Evolutionary conservation across 2,329 filamentous ascomycete genomes (phyloP).

Genomic region (Xylariaceae sp.): DNA sequence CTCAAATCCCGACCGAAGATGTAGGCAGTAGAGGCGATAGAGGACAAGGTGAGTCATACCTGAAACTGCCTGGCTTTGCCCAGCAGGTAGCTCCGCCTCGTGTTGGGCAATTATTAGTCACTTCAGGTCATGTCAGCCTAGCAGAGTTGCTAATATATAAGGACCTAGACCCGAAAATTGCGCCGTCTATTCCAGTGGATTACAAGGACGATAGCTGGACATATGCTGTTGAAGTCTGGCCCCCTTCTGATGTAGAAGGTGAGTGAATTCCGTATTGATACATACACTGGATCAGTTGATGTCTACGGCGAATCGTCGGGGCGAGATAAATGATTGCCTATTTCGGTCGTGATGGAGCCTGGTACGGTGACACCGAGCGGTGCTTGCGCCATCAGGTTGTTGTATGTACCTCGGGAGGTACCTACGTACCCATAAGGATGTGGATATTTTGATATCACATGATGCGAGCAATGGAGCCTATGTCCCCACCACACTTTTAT

Average conservation of each 20-base stretch:
- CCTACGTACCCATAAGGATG: too few relatives aligned
- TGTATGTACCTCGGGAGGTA: too few relatives aligned
- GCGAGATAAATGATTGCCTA: too few relatives aligned
- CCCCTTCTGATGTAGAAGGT: conserved; percentile 23
- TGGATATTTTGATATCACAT: too few relatives aligned
- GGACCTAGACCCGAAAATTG: not conserved
- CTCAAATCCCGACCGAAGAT: not conserved
- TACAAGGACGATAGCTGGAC: conserved; percentile 24
- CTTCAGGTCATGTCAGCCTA: conserved; percentile 7
- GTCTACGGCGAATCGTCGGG: not conserved
- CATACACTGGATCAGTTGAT: conserved; percentile 2
- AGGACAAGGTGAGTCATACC: conserved; percentile 22
- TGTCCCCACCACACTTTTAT: not conserved
- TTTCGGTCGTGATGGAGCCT: too few relatives aligned
- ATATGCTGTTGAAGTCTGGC: conserved; percentile 34
- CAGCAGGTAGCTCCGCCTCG: conserved; percentile 15
- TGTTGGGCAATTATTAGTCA: conserved; percentile 8
- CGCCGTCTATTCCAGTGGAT: not conserved
- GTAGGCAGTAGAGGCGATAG: not conserved
- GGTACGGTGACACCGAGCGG: too few relatives aligned
- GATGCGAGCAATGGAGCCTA: too few relatives aligned
- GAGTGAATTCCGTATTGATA: conserved; percentile 14
- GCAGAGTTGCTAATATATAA: conserved; percentile 16
- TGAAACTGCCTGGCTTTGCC: conserved; percentile 11
- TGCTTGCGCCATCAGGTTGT: too few relatives aligned